These are phyloP conservation scores for Aegilops speltoides DNA, from an alignment of 176 grass and related monocot species.

Conservation along the genomic window DNA sequence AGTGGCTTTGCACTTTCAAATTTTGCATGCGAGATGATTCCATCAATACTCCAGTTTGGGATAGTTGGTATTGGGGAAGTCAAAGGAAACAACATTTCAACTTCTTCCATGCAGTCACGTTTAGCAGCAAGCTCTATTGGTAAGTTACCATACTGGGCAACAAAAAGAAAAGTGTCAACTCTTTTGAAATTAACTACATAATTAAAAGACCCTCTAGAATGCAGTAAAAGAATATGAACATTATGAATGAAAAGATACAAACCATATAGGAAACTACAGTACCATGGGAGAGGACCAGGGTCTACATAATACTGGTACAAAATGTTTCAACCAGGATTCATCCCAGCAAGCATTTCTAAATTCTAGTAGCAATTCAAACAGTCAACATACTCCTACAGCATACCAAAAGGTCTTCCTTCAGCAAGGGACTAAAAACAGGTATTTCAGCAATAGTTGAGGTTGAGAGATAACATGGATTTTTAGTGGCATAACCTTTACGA, in stretches of 20 bases:
- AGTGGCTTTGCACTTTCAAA: slow-evolving; percentile 2
- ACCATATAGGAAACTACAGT: neutral
- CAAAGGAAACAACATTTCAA: slow-evolving; percentile 39
- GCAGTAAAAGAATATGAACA: neutral
- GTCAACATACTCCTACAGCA: neutral
- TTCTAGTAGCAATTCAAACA: neutral
- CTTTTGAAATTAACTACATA: neutral
- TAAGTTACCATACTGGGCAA: neutral
- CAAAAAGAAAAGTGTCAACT: neutral
- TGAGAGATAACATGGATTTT: neutral
- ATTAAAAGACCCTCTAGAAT: neutral
- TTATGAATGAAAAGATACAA: neutral
- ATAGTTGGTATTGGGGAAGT: slow-evolving; percentile 37
- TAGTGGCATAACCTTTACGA: neutral
- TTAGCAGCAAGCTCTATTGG: slow-evolving; percentile 30
- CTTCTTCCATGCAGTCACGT: slow-evolving; percentile 22
- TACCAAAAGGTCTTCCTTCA: neutral
- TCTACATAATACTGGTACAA: neutral
- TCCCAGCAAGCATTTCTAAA: neutral
- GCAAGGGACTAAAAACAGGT: neutral
- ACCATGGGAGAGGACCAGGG: neutral
- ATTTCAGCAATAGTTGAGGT: neutral
- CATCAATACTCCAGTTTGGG: slow-evolving; percentile 34
- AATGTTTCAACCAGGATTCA: neutral
- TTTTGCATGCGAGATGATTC: slow-evolving; percentile 40